Percentiles rank a stretch among this genome's conserved stretches.
phyloP scores from a whole-genome alignment of 2,329 filamentous ascomycete species.

The Colletotrichum theobromicola region DNA sequence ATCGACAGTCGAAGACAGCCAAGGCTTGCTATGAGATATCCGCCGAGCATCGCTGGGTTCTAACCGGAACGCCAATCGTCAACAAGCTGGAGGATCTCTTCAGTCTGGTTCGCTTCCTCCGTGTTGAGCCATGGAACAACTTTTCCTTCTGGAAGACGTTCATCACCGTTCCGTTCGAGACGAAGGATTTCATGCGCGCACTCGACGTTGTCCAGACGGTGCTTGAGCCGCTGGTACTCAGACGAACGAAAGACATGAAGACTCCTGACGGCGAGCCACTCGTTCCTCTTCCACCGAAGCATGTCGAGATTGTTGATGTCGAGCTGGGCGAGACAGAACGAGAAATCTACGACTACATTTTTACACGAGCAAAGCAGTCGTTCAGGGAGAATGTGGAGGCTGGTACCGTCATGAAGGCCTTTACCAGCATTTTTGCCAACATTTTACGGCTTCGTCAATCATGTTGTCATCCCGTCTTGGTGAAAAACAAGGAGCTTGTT shows the following conservation, averaged over 20 bases:
- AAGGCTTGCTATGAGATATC: constrained; percentile 92
- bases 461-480: constrained; percentile 91
- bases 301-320: constrained; percentile 84
- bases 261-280: constrained; percentile 79
- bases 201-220: constrained; percentile 98
- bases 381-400: constrained; percentile 88
- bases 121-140: constrained; percentile 97
- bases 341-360: constrained; percentile 93
- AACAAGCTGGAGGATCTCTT: constrained; percentile 96
- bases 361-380: constrained; percentile 78
- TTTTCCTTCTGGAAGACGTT: constrained; percentile 99
- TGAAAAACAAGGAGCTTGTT: constrained; percentile 82
- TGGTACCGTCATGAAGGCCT: constrained; percentile 92
- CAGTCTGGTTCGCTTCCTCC: constrained; percentile 88
- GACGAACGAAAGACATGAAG: constrained; percentile 97
- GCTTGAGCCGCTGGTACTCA: constrained; percentile 91
- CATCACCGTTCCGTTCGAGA: constrained; percentile 96
- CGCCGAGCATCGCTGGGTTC: constrained; percentile 86
- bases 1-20: constrained; percentile 87
- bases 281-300: constrained; percentile 81
- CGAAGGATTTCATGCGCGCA: constrained; percentile 90
- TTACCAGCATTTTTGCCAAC: constrained; percentile 96
- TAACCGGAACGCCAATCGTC: constrained; percentile 96
- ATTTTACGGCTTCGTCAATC: constrained; percentile 91
- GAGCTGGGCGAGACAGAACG: constrained; percentile 85